A percentile compares a stretch with the other conserved stretches of the same genome.
Evolutionary conservation across 352 stramenopile genomes (phyloP).

Genomic region (Phytophthora agathidicida): DNA sequence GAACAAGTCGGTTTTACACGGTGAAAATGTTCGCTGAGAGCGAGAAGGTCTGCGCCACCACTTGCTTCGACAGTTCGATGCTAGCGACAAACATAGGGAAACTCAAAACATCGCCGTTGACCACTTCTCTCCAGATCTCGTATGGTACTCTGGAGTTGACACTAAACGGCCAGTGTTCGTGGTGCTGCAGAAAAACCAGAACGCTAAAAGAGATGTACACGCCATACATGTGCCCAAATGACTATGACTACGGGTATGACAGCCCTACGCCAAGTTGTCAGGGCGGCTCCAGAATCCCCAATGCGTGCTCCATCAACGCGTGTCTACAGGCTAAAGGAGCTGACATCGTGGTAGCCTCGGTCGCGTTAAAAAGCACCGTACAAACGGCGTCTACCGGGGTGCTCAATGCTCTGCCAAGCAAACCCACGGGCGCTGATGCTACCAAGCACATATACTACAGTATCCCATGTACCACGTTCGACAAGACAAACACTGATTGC

Average conservation of each 20-base stretch:
- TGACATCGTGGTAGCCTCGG: constrained; percentile 32
- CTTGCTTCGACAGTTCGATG: constrained; percentile 6
- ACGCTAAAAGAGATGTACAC: constrained; percentile 8
- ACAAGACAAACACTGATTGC: constrained; percentile 10
- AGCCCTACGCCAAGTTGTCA: neutral
- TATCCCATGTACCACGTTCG: constrained; percentile 20
- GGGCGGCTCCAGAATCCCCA: neutral
- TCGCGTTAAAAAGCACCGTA: constrained; percentile 29
- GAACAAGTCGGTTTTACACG: neutral
- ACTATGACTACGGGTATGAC: neutral
- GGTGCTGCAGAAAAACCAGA: constrained; percentile 13
- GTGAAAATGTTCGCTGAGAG: constrained; percentile 1
- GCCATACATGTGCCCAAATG: neutral
- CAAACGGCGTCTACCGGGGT: constrained; percentile 31
- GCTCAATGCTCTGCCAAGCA: constrained; percentile 27
- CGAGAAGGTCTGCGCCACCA: neutral
- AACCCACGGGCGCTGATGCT: neutral
- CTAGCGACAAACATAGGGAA: constrained; percentile 1
- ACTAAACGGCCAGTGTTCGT: constrained; percentile 4
- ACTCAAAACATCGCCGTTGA: constrained; percentile 6
- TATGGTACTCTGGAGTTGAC: neutral
- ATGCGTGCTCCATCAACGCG: constrained; percentile 43
- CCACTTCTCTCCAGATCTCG: neutral
- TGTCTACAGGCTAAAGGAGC: constrained; percentile 45
- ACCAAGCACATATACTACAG: constrained; percentile 21